Evolutionary conservation across 805 yeast species (phyloP), one percentile per base, ranked within the genome.

Genomic region (Tetrapisispora iriomotensis): DNA sequence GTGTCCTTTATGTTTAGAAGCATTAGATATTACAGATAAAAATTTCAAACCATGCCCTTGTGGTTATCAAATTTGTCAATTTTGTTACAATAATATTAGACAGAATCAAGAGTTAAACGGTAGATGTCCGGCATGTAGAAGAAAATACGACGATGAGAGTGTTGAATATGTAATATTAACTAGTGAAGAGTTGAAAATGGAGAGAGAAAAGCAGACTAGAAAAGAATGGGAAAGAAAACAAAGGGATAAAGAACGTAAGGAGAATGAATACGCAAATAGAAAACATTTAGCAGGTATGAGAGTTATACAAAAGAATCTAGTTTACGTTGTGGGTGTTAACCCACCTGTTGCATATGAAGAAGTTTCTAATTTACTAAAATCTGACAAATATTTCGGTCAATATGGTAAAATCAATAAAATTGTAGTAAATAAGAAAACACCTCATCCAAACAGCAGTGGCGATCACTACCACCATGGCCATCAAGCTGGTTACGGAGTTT

Each of bases 1-100:
- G 30, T 67, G 95, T 65, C 98, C 98, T 41, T 74, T 92, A 46
- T 92, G 99, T 68, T 90, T 88, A 56, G 99, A 92, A 64, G 96
- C 92, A 60, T 80, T 92, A 87, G 99, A 92, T 62, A 78, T 90
- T 35, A 82, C 95, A 14, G 98, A 92, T 64, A 86, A 83, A 56
- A 85, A 87, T 66, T 92, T 92, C 71, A 86, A 82, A 61, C 99
- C 99, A n/a, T 92, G 99, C 68, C 97, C 97, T 1, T 92, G 99
- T 67, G 99, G 99, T 15, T 92, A 92, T 56, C 96, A 94, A 61
- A 84, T 92, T 42, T 92, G 99, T 62, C 97, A 90, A 70, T 92
- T 92, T 59, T 92, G 99, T 62, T 92, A 90, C 70, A 92, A 92
- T 66, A 90, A 88, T 60, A 92, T 92, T 53, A 75, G 96, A 47